Conservation (phyloP, 1,139 yeast genomes). For the Blastobotrys ciferrii region DNA sequence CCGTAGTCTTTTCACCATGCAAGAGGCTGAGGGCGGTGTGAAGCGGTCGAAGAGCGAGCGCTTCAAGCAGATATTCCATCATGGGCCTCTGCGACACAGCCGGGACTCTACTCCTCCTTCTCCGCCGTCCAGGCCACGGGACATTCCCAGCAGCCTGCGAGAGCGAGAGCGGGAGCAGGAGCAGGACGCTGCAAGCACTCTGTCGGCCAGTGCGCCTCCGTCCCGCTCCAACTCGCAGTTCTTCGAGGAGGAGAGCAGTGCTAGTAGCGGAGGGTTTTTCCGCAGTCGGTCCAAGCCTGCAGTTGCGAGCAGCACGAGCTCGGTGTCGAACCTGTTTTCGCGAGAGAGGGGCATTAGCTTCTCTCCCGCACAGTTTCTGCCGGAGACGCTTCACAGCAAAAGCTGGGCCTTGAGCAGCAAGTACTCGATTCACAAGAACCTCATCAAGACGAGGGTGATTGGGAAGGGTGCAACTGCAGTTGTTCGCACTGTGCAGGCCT, state of each 20-base stretch:
- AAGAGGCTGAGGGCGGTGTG: neutral
- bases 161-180: too few relatives aligned
- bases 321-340: neutral
- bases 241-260: neutral
- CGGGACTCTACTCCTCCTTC: too few relatives aligned
- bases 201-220: neutral
- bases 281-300: neutral
- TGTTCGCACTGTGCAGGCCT: constrained; percentile 33
- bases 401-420: constrained; percentile 22
- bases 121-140: too few relatives aligned
- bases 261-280: neutral
- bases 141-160: too few relatives aligned
- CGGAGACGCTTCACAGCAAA: constrained; percentile 17
- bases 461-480: constrained; percentile 34
- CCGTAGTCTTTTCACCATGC: neutral
- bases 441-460: constrained; percentile 32
- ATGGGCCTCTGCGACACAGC: constrained; percentile 1
- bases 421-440: constrained; percentile 20
- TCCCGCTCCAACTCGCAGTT: neutral
- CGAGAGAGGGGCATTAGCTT: constrained; percentile 1
- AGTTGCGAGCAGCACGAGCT: neutral
- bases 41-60: constrained; percentile 12
- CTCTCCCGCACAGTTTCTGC: constrained; percentile 22
- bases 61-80: constrained; percentile 11
- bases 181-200: neutral